Conservation (phyloP, 768 basidiomycete species). For the Russula earlei region DNA sequence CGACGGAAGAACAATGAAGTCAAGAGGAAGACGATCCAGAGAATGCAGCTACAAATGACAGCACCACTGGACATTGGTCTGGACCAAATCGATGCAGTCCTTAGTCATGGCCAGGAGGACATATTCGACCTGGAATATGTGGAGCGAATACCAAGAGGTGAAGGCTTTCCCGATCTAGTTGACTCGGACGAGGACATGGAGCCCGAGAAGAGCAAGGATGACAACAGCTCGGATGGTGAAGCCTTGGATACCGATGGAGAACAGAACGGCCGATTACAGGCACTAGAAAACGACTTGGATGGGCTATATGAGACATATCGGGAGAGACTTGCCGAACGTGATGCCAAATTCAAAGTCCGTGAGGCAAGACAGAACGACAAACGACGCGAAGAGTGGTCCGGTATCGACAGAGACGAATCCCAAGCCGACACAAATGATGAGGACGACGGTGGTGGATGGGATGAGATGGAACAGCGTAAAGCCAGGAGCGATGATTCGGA, state of each 20-base stretch:
- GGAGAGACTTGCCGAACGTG: slow-evolving; percentile 67
- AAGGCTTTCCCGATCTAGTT: slow-evolving; percentile 27
- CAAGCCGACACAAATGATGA: slow-evolving; percentile 31
- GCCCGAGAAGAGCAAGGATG: slow-evolving; percentile 32
- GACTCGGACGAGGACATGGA: slow-evolving; percentile 34
- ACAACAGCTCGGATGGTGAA: slow-evolving; percentile 36
- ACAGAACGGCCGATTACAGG: slow-evolving; percentile 45
- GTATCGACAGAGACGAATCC: slow-evolving; percentile 40
- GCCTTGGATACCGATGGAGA: slow-evolving; percentile 61
- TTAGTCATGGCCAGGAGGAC: slow-evolving; percentile 72
- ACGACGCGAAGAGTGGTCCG: slow-evolving; percentile 74
- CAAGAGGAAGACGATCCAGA: slow-evolving; percentile 77
- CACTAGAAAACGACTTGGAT: slow-evolving; percentile 81
- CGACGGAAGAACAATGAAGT: slow-evolving; percentile 82
- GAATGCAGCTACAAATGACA: slow-evolving; percentile 96
- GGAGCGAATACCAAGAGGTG: slow-evolving; percentile 36
- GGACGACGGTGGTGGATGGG: slow-evolving; percentile 55
- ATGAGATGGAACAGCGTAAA: slow-evolving; percentile 51
- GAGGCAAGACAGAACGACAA: slow-evolving; percentile 66
- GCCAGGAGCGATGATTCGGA: slow-evolving; percentile 31
- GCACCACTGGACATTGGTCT: slow-evolving; percentile 94
- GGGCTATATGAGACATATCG: slow-evolving; percentile 83
- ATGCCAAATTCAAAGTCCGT: slow-evolving; percentile 80
- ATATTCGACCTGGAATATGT: slow-evolving; percentile 75
- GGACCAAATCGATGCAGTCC: slow-evolving; percentile 66